A percentile compares a stretch with the other conserved stretches of the same genome.
Evolutionary conservation across 2,329 filamentous ascomycete species (phyloP).

Genomic region (Fusarium metavorans): DNA sequence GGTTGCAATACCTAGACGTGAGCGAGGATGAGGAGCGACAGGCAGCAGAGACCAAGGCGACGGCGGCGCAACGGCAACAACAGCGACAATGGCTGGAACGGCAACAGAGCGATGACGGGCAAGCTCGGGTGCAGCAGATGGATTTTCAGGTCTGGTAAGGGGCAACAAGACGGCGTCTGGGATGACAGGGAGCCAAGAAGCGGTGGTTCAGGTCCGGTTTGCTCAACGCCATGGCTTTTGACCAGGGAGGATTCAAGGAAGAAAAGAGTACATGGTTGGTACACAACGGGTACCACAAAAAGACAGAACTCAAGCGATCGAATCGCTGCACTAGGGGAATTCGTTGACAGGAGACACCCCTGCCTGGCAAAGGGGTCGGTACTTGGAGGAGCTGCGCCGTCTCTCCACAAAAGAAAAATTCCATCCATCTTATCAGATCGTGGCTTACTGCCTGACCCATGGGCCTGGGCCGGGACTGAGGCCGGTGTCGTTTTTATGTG

Average conservation of each 20-base stretch:
- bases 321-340: conserved; percentile 28
- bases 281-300: conserved; percentile 3
- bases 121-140: conserved; percentile 39
- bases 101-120: conserved; percentile 35
- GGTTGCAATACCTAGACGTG: conserved; percentile 33
- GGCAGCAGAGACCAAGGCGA: conserved; percentile 30
- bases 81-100: conserved; percentile 28
- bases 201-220: conserved; percentile 11
- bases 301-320: conserved; percentile 7
- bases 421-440: conserved; percentile 46
- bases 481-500: conserved; percentile 7
- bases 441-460: conserved; percentile 34
- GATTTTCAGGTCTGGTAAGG: conserved; percentile 44
- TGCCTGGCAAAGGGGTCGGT: conserved; percentile 19
- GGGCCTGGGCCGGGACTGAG: conserved; percentile 31
- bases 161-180: conserved; percentile 1
- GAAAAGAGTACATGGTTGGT: conserved; percentile 1
- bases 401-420: conserved; percentile 38
- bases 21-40: conserved; percentile 38
- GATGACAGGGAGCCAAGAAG: conserved; percentile 13
- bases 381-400: conserved; percentile 20
- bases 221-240: not conserved
- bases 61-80: conserved; percentile 29
- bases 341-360: conserved; percentile 21
- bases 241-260: conserved; percentile 15